These are phyloP conservation scores for Plasmodium adleri DNA, from an alignment of 169 alveolate species.

Conservation along the genomic window DNA sequence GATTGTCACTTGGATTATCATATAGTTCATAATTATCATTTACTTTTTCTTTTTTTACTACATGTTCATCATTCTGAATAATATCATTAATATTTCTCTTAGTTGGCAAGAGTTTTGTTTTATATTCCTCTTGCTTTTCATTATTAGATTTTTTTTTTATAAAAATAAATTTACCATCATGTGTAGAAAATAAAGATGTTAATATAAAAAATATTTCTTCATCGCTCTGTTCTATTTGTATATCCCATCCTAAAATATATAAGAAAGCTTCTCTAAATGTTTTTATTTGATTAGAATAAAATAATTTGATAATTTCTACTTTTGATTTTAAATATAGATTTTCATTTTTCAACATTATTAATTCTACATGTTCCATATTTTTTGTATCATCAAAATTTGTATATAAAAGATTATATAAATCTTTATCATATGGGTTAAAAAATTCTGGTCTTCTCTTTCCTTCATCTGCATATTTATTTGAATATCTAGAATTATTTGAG, in stretches of 20 bases:
- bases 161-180: constrained; percentile 71
- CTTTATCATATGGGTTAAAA: not conserved
- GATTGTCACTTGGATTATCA: not conserved
- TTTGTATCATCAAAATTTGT: constrained; percentile 23
- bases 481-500: too few relatives aligned
- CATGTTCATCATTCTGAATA: not conserved
- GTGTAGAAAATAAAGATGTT: constrained; percentile 70
- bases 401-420: constrained; percentile 26
- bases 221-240: constrained; percentile 61
- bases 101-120: not conserved
- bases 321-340: constrained; percentile 56
- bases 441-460: too few relatives aligned
- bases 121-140: constrained; percentile 23
- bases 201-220: constrained; percentile 67
- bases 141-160: constrained; percentile 32
- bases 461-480: too few relatives aligned
- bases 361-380: constrained; percentile 31
- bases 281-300: constrained; percentile 69
- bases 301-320: constrained; percentile 57
- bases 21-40: not conserved
- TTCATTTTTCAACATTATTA: constrained; percentile 40
- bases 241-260: constrained; percentile 72
- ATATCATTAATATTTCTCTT: not conserved
- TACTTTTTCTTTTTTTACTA: not conserved
- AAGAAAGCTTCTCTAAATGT: constrained; percentile 68